These are phyloP conservation scores for Naganishia liquefaciens DNA, from an alignment of 1,284 basidiomycete genomes.

Conservation along the genomic window DNA sequence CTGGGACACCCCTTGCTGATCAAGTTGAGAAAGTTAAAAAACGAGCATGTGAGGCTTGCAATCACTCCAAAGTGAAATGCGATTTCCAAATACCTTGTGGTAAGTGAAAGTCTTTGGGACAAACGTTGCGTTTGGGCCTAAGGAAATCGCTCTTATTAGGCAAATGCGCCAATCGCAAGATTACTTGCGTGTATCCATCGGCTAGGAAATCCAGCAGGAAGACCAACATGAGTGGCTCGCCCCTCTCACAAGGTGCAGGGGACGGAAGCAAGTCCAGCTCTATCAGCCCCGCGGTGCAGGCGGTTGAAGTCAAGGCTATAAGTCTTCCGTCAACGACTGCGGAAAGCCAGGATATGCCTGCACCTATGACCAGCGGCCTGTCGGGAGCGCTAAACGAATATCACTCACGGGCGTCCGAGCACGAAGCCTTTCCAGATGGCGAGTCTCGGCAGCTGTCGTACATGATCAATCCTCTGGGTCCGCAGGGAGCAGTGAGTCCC, in stretches of 20 bases:
- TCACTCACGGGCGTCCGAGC: too few relatives aligned
- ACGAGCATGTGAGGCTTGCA: slow-evolving; percentile 74
- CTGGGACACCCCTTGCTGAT: slow-evolving; percentile 11
- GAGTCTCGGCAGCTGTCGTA: neutral
- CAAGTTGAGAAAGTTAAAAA: slow-evolving; percentile 43
- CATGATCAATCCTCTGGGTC: neutral
- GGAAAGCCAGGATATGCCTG: too few relatives aligned
- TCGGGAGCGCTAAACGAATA: neutral
- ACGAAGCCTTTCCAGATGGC: neutral
- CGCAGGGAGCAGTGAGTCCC: neutral
- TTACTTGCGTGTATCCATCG: slow-evolving; percentile 66
- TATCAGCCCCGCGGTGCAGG: neutral
- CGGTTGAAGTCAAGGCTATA: neutral
- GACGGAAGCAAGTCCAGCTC: slow-evolving; percentile 5
- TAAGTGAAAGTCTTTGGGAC: slow-evolving; percentile 42
- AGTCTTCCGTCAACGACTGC: too few relatives aligned
- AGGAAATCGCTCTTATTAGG: slow-evolving; percentile 55
- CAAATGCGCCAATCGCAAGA: slow-evolving; percentile 73
- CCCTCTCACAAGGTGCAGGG: slow-evolving; percentile 1
- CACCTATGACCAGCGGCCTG: neutral
- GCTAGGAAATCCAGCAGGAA: slow-evolving; percentile 21
- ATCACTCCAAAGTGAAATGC: slow-evolving; percentile 74
- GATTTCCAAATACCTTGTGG: slow-evolving; percentile 77
- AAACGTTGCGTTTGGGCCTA: too few relatives aligned
- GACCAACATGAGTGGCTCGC: slow-evolving; percentile 10